These are phyloP conservation scores for Candida railenensis DNA, from an alignment of 805 yeast genomes.

Conservation along the genomic window DNA sequence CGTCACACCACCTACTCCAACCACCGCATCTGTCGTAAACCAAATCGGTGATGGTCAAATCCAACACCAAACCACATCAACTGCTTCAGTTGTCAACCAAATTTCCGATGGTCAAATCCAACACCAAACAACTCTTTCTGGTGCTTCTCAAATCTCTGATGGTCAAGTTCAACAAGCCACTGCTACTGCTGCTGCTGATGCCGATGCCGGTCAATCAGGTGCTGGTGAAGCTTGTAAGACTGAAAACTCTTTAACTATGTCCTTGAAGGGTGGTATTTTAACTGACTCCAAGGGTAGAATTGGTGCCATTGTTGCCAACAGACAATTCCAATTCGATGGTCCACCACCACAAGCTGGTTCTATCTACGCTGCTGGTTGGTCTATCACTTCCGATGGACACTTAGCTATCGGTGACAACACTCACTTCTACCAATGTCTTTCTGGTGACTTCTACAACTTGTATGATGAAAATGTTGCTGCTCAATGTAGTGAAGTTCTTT, in stretches of 20 bases:
- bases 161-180: conserved; percentile 22
- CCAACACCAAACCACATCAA: conserved; percentile 23
- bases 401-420: conserved; percentile 59
- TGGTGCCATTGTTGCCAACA: conserved; percentile 48
- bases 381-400: conserved; percentile 48
- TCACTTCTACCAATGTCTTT: conserved; percentile 66
- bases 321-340: conserved; percentile 80
- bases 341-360: conserved; percentile 83
- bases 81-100: conserved; percentile 16
- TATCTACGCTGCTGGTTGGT: conserved; percentile 63
- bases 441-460: conserved; percentile 73
- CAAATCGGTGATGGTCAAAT: conserved; percentile 24
- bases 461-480: conserved; percentile 59
- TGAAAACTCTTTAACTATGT: conserved; percentile 27
- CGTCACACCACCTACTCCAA: conserved; percentile 6
- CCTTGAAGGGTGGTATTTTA: conserved; percentile 20
- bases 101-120: conserved; percentile 19
- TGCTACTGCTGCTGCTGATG: conserved; percentile 50
- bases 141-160: conserved; percentile 35
- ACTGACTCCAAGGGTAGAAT: conserved; percentile 41
- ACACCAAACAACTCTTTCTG: conserved; percentile 20
- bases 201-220: conserved; percentile 46
- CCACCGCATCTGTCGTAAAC: conserved; percentile 18
- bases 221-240: conserved; percentile 42
- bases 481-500: conserved; percentile 64